Evolutionary conservation across 2,329 filamentous ascomycete genomes (phyloP).

Genomic region (Ophiostoma sp.): DNA sequence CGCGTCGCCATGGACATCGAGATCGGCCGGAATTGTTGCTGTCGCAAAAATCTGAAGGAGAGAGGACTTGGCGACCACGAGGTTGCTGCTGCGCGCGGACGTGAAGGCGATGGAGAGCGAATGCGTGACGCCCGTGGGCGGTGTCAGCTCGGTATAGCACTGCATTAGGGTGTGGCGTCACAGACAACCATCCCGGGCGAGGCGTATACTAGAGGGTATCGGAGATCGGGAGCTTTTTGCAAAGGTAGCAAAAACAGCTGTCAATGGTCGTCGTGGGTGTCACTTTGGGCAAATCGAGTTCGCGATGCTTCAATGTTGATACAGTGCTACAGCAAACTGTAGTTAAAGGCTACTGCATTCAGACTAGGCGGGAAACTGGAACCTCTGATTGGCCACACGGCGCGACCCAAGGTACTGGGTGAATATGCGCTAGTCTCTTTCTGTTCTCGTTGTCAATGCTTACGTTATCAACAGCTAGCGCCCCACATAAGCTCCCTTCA

Average conservation of each 20-base stretch:
- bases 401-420: background rate
- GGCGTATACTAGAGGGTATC: background rate
- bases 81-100: constrained; percentile 69
- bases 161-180: constrained; percentile 59
- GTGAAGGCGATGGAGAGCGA: constrained; percentile 74
- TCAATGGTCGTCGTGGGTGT: background rate
- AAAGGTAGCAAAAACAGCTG: background rate
- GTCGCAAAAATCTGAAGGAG: constrained; percentile 85
- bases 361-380: constrained; percentile 3
- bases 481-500: constrained; percentile 26
- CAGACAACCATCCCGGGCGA: constrained; percentile 21
- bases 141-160: constrained; percentile 93
- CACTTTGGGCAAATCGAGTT: background rate
- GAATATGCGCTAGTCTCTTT: background rate
- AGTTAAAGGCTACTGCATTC: constrained; percentile 15
- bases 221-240: background rate
- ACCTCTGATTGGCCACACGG: constrained; percentile 20
- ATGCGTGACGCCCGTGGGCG: constrained; percentile 90
- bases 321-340: constrained; percentile 1
- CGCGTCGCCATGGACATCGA: constrained; percentile 43
- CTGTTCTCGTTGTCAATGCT: background rate
- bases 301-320: constrained; percentile 16
- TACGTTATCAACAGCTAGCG: background rate
- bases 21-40: constrained; percentile 60
- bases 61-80: constrained; percentile 87